A percentile compares a stretch with the other conserved stretches of the same genome.
phyloP scores from a whole-genome alignment of 768 basidiomycete species.

The Podaxis pistillaris region DNA sequence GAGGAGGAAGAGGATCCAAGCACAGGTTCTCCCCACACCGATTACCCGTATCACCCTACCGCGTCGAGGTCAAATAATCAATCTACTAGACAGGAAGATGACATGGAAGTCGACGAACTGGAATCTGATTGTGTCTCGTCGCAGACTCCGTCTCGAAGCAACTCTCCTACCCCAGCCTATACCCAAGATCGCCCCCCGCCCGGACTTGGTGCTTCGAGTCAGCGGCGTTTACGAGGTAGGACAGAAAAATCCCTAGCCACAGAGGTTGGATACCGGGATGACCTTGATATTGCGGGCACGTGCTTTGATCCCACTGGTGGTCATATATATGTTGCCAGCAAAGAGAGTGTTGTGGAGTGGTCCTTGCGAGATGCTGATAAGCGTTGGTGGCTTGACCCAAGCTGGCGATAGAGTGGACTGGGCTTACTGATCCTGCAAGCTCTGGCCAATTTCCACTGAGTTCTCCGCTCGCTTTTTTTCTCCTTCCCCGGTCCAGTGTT shows the following conservation, averaged over 20 bases:
- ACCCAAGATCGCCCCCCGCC: not conserved
- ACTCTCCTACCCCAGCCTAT: constrained; percentile 36
- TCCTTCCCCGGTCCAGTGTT: not conserved
- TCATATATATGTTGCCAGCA: constrained; percentile 28
- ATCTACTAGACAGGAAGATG: constrained; percentile 26
- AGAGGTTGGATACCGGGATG: constrained; percentile 21
- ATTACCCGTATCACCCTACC: constrained; percentile 27
- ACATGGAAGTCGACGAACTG: constrained; percentile 49
- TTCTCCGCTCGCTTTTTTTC: not conserved
- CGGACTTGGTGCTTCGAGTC: not conserved
- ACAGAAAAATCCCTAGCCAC: constrained; percentile 4
- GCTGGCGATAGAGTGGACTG: constrained; percentile 33
- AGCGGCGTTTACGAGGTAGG: not conserved
- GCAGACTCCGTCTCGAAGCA: constrained; percentile 27
- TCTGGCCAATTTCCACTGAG: not conserved
- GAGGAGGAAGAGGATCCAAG: constrained; percentile 24
- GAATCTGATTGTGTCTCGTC: constrained; percentile 58
- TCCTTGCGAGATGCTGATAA: constrained; percentile 63
- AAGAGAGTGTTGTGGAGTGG: constrained; percentile 19
- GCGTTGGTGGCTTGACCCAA: constrained; percentile 64
- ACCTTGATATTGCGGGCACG: constrained; percentile 29
- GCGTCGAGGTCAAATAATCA: constrained; percentile 11
- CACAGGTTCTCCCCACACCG: constrained; percentile 28
- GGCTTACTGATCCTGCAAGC: not conserved
- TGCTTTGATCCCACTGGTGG: constrained; percentile 33